A percentile compares a stretch with the other conserved stretches of the same genome.
Evolutionary conservation across 2,329 filamentous ascomycete species (phyloP).

Genomic region (Leptographium galeiforme): DNA sequence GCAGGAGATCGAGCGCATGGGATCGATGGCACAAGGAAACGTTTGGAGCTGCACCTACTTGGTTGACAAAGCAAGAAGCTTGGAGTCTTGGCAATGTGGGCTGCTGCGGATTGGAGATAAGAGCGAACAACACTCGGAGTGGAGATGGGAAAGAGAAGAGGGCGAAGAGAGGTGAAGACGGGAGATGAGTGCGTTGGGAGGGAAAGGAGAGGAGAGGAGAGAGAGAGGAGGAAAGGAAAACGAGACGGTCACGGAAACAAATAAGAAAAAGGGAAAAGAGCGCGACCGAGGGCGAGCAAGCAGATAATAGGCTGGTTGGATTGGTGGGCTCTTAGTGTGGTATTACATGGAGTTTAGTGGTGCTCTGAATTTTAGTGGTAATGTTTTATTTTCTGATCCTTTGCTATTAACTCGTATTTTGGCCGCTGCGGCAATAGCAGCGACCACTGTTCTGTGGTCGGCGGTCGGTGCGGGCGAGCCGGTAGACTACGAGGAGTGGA

Average conservation of each 20-base stretch:
- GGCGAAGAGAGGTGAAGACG: not conserved
- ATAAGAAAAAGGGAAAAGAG: conserved; percentile 8
- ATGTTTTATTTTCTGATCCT: not conserved
- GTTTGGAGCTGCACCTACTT: too few relatives aligned
- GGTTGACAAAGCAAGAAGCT: not conserved
- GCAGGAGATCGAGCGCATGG: too few relatives aligned
- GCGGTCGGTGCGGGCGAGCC: conserved; percentile 3
- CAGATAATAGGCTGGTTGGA: conserved; percentile 4
- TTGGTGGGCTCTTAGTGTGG: conserved; percentile 6
- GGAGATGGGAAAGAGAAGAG: conserved; percentile 1
- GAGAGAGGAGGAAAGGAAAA: not conserved
- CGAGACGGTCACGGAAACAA: conserved; percentile 4
- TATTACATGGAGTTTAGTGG: not conserved
- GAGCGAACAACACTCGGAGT: conserved; percentile 7
- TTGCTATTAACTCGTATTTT: not conserved
- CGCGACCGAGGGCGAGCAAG: conserved; percentile 6
- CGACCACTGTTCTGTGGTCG: not conserved
- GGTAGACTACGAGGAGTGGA: conserved; percentile 1
- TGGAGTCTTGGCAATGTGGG: conserved; percentile 5
- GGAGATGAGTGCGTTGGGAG: conserved; percentile 5
- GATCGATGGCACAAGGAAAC: too few relatives aligned
- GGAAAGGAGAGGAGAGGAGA: not conserved
- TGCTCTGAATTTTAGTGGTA: not conserved
- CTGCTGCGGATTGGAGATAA: conserved; percentile 1
- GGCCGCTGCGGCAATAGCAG: not conserved